Evolutionary conservation across 2,329 filamentous ascomycete species (phyloP).

Genomic region (Trichoderma brevicompactum): DNA sequence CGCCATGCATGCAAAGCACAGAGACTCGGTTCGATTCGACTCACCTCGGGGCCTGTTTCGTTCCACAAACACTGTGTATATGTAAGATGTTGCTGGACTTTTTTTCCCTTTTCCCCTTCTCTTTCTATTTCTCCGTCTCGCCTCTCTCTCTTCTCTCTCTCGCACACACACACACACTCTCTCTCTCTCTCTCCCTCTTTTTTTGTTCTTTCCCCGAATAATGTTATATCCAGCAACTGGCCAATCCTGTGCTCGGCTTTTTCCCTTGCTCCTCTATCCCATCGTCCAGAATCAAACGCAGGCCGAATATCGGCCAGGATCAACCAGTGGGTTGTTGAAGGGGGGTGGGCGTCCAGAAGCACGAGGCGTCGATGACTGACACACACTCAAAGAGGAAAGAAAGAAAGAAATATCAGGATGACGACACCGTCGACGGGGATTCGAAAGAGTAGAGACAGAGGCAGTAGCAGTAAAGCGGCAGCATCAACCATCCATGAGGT

Average conservation of each 20-base stretch:
- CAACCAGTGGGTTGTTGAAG: not conserved
- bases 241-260: constrained; percentile 20
- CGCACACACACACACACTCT: not conserved
- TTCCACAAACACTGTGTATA: not conserved
- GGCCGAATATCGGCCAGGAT: constrained; percentile 22
- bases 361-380: constrained; percentile 3
- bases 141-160: not conserved
- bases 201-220: not conserved
- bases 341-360: not conserved
- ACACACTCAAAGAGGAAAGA: not conserved
- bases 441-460: not conserved
- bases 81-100: not conserved
- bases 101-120: not conserved
- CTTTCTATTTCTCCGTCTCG: not conserved
- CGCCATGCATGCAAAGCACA: constrained; percentile 18
- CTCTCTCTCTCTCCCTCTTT: not conserved
- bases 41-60: not conserved
- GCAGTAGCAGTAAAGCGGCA: constrained; percentile 13
- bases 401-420: not conserved
- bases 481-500: constrained; percentile 25
- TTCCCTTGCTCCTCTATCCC: constrained; percentile 23
- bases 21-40: constrained; percentile 15
- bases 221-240: constrained; percentile 1
- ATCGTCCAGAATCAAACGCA: constrained; percentile 20
- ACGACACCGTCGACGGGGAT: not conserved